Evolutionary conservation across 179 eudicot species (phyloP).

Genomic region (Sideroxylon spinosum): DNA sequence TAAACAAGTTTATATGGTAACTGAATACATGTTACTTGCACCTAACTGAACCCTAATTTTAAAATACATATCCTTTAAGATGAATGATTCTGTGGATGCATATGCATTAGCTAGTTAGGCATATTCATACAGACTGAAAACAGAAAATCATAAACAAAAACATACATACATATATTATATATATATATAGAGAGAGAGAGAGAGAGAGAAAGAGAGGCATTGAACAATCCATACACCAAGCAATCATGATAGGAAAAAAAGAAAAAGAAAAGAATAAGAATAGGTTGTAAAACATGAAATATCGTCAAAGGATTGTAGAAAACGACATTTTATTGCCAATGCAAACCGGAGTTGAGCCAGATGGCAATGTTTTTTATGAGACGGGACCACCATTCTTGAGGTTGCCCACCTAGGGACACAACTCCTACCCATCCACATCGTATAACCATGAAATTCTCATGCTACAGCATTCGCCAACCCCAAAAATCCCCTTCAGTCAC

Average conservation of each 20-base stretch:
- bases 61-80: background rate
- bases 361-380: background rate
- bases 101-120: slow-evolving; percentile 1
- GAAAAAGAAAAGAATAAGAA: too few relatives aligned
- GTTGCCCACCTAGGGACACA: background rate
- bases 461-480: background rate
- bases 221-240: background rate
- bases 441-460: background rate
- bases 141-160: background rate
- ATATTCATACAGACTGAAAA: background rate
- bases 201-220: background rate
- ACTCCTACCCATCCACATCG: background rate
- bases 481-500: background rate
- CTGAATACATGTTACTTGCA: background rate
- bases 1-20: background rate
- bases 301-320: too few relatives aligned
- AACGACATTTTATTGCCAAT: background rate
- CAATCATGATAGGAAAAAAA: too few relatives aligned
- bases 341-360: background rate
- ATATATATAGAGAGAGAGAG: background rate
- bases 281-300: too few relatives aligned
- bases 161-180: background rate
- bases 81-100: slow-evolving; percentile 9
- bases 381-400: background rate
- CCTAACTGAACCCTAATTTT: background rate